Conservation (phyloP, 108 stramenopile genomes). For the Cyclotella kingstonii region DNA sequence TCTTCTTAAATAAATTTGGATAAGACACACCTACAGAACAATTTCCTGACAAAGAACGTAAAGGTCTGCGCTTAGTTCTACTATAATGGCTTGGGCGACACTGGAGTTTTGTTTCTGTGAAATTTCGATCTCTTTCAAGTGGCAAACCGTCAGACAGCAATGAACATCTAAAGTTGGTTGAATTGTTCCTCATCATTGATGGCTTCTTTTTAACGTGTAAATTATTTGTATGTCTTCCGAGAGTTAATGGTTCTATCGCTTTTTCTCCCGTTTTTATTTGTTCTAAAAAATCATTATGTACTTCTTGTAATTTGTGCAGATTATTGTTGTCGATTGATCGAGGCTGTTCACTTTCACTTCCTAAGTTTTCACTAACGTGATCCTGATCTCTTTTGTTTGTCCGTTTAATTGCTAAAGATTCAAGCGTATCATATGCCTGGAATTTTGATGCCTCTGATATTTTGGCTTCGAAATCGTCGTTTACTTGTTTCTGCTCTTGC, state of each 20-base stretch:
- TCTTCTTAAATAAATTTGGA: background rate
- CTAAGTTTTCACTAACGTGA: too few relatives aligned
- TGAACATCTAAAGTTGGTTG: too few relatives aligned
- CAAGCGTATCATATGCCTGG: background rate
- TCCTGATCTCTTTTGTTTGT: too few relatives aligned
- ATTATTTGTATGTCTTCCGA: too few relatives aligned
- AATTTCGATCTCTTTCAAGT: background rate
- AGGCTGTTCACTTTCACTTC: too few relatives aligned
- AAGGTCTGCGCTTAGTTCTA: conserved; percentile 1
- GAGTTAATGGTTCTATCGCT: too few relatives aligned
- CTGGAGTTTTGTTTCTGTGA: background rate
- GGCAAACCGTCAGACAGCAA: background rate
- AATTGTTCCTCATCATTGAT: background rate
- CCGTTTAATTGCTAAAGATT: too few relatives aligned
- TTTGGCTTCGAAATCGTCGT: conserved; percentile 9
- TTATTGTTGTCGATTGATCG: too few relatives aligned
- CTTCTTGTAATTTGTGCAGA: too few relatives aligned
- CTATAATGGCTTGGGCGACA: background rate
- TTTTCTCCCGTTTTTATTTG: too few relatives aligned
- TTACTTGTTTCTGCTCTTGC: conserved; percentile 14
- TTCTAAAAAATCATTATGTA: too few relatives aligned
- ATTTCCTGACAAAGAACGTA: conserved; percentile 10
- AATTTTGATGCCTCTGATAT: conserved; percentile 2
- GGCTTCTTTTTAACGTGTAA: background rate
- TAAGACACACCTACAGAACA: background rate